Evolutionary conservation across 140 eudicot genomes (phyloP).

Genomic region (Senecio squalidus): DNA sequence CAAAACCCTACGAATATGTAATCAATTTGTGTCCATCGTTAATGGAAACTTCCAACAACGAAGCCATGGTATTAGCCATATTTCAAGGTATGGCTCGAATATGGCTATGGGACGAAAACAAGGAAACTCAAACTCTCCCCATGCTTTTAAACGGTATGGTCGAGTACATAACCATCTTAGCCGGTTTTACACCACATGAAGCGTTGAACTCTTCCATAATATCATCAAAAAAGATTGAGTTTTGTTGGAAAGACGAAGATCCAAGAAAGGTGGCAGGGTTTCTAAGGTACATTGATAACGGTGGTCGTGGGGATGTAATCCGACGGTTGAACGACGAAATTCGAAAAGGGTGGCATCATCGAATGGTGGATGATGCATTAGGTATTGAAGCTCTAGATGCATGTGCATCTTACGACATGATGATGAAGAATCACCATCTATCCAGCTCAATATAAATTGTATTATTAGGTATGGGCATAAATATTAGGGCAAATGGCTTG

Average conservation of each 20-base stretch:
- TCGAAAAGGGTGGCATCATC: constrained; percentile 51
- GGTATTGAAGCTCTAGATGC: constrained; percentile 37
- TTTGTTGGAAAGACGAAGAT: constrained; percentile 45
- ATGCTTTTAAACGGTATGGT: constrained; percentile 47
- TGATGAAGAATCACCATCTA: constrained; percentile 13
- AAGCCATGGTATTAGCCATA: constrained; percentile 32
- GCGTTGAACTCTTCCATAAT: background rate
- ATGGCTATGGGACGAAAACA: constrained; percentile 48
- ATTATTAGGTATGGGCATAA: too few relatives aligned
- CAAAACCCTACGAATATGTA: constrained; percentile 20
- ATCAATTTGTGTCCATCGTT: constrained; percentile 36
- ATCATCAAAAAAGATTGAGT: background rate
- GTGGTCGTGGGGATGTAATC: constrained; percentile 38
- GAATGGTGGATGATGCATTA: constrained; percentile 31
- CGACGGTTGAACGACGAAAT: constrained; percentile 54
- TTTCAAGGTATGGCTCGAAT: constrained; percentile 45
- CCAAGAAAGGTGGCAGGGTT: constrained; percentile 42
- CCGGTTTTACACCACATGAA: background rate
- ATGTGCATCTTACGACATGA: constrained; percentile 29
- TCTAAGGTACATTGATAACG: constrained; percentile 33
- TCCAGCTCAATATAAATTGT: constrained; percentile 18
- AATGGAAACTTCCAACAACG: constrained; percentile 26
- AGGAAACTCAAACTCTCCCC: constrained; percentile 36
- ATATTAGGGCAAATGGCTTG: too few relatives aligned
- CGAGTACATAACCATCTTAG: constrained; percentile 39